phyloP scores from a whole-genome alignment of 495 filamentous ascomycete genomes.

The Parathielavia hyrcaniae region DNA sequence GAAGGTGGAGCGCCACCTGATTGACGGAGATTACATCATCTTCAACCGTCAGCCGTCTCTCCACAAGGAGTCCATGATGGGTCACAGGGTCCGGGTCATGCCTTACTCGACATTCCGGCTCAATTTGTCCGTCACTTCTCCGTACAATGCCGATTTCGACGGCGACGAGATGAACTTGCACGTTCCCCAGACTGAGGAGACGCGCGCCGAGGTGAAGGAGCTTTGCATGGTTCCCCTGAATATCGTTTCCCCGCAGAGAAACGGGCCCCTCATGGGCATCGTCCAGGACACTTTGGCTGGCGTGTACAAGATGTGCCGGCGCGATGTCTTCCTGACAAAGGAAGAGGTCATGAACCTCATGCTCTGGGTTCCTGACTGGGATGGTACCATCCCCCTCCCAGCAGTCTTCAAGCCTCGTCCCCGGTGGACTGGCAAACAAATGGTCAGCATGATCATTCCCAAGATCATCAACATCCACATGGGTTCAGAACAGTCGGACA shows the following conservation, averaged over 20 bases:
- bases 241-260: slow-evolving; percentile 96
- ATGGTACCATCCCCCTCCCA: slow-evolving; percentile 84
- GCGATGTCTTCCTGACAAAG: slow-evolving; percentile 83
- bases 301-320: slow-evolving; percentile 91
- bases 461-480: slow-evolving; percentile 74
- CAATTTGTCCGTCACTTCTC: slow-evolving; percentile 94
- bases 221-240: slow-evolving; percentile 95
- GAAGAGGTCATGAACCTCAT: slow-evolving; percentile 92
- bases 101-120: slow-evolving; percentile 97
- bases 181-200: slow-evolving; percentile 96
- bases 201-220: slow-evolving; percentile 81
- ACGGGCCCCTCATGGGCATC: slow-evolving; percentile 97
- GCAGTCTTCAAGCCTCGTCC: slow-evolving; percentile 87
- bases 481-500: slow-evolving; percentile 43
- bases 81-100: slow-evolving; percentile 94
- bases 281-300: slow-evolving; percentile 96
- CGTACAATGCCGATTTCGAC: slow-evolving; percentile 99
- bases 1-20: slow-evolving; percentile 95
- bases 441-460: slow-evolving; percentile 88
- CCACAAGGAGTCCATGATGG: slow-evolving; percentile 99
- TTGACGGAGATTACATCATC: slow-evolving; percentile 94
- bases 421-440: slow-evolving; percentile 98
- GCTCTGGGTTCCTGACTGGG: slow-evolving; percentile 96
- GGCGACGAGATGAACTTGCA: slow-evolving; percentile 99
- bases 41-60: slow-evolving; percentile 99